phyloP scores from a whole-genome alignment of 1,284 basidiomycete genomes.

The Cutaneotrichosporon spelunceum region DNA sequence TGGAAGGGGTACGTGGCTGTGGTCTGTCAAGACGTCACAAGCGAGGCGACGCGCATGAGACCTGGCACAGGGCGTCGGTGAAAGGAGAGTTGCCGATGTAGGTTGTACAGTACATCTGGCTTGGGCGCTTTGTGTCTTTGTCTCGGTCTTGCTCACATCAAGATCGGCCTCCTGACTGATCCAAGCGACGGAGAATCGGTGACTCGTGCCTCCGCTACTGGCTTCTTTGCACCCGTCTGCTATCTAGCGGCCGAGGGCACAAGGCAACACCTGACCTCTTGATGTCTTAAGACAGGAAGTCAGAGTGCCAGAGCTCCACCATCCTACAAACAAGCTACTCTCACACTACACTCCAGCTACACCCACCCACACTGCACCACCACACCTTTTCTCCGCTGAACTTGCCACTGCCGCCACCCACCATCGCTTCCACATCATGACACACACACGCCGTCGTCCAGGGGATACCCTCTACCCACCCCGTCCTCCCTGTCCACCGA shows the following conservation, averaged over 20 bases:
- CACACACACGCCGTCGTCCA: not conserved
- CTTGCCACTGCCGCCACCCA: not conserved
- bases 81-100: no score
- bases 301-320: not conserved
- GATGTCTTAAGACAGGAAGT: not conserved
- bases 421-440: not conserved
- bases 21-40: no score
- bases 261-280: not conserved
- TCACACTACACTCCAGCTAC: not conserved
- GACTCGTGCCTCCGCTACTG: no score
- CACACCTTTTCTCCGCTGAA: not conserved
- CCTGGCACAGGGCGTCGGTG: no score
- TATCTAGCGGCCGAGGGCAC: not conserved
- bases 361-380: not conserved
- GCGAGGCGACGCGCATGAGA: no score
- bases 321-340: not conserved
- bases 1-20: no score
- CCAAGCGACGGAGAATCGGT: not conserved
- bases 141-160: not conserved
- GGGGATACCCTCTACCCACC: conserved; percentile 11
- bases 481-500: not conserved
- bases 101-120: no score
- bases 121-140: no score
- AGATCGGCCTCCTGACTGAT: not conserved
- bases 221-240: not conserved